Base-by-base conservation (phyloP, 2,329 filamentous ascomycete species). In the Neoascochyta sp. region DNA sequence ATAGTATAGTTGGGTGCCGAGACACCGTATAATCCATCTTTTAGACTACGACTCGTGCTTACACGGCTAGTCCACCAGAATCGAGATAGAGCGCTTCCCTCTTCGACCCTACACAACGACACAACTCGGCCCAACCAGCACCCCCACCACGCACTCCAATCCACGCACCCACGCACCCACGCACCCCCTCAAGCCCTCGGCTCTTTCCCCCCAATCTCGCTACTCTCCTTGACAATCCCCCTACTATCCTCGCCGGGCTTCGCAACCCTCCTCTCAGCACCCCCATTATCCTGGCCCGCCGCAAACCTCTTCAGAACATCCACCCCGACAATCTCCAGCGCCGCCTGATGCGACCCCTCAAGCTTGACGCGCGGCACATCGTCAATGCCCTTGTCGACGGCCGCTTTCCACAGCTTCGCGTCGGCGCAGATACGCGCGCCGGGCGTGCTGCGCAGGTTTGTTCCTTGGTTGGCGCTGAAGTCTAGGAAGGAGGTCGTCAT, bases 341-440 rank as follows among this genome's bases (percentile, higher is more conserved):
- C 73, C 31, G 65, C 68, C 38, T 68, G 64, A 48, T 75, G 71
- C 19, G 71, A 75, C 7, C 70, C 66, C 13, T 69, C 66, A 16
- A 76, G 43, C 22, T 70, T 69, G 8, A 76, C 64, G 22, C 59
- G 63, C 6, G 66, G 67, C 2, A 47, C 39, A 9, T 48, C 50
- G 1, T 42, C 26, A 5, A 44, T 40, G 0, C 39, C 37, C 7
- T 39, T 45, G 14, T 50, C 47, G 2, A 40, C 34, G 7, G 46
- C 42, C 46, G 77, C 73, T 45, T 72, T 71, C 74, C 74, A 80
- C 19, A 70, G 59, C 8, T 56, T 58, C 0, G 73, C 74, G 43
- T 76, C 78, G 4, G 80, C 59, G 49, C 77, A 81, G 69, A 75
- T 79, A 46, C 72, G 73, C 40, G 72, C 73, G 4, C 76, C 76